A percentile compares a stretch with the other conserved stretches of the same genome.
Conservation (phyloP, 2,329 filamentous ascomycete species). For the Grosmannia serpens region DNA sequence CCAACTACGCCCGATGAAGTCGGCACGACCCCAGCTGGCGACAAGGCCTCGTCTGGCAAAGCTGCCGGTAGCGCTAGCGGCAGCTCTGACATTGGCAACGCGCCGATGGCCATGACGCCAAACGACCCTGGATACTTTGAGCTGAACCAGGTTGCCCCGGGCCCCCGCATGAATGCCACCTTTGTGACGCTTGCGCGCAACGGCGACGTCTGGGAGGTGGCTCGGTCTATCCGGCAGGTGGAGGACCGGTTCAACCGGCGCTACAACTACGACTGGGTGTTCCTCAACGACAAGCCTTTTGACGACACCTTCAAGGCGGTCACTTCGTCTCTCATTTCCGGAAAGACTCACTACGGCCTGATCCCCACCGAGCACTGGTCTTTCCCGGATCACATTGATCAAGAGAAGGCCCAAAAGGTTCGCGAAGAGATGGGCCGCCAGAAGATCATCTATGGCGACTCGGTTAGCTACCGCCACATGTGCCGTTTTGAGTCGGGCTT, state of each 20-base stretch:
- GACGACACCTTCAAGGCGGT: conserved; percentile 89
- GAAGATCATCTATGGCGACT: conserved; percentile 98
- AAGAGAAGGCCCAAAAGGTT: conserved; percentile 81
- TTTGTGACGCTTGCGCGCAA: conserved; percentile 95
- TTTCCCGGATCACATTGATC: conserved; percentile 90
- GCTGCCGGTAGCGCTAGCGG: neutral
- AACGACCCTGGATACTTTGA: conserved; percentile 41
- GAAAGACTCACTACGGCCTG: conserved; percentile 79
- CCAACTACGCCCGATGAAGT: neutral
- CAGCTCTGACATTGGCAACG: conserved; percentile 20
- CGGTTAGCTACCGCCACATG: conserved; percentile 96
- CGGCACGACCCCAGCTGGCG: neutral
- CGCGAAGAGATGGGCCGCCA: conserved; percentile 87
- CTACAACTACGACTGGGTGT: conserved; percentile 98
- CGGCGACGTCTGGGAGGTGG: conserved; percentile 90
- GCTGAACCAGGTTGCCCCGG: conserved; percentile 41
- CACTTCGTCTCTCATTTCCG: conserved; percentile 80
- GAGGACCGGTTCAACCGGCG: conserved; percentile 97
- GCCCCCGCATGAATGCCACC: conserved; percentile 85
- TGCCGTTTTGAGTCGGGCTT: conserved; percentile 98
- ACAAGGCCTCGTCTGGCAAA: neutral
- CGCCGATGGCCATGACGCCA: conserved; percentile 39
- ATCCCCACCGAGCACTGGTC: conserved; percentile 95
- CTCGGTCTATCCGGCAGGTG: conserved; percentile 86
- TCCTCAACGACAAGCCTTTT: conserved; percentile 93